phyloP scores from a whole-genome alignment of 768 basidiomycete genomes.

The Boletus rex-veris region DNA sequence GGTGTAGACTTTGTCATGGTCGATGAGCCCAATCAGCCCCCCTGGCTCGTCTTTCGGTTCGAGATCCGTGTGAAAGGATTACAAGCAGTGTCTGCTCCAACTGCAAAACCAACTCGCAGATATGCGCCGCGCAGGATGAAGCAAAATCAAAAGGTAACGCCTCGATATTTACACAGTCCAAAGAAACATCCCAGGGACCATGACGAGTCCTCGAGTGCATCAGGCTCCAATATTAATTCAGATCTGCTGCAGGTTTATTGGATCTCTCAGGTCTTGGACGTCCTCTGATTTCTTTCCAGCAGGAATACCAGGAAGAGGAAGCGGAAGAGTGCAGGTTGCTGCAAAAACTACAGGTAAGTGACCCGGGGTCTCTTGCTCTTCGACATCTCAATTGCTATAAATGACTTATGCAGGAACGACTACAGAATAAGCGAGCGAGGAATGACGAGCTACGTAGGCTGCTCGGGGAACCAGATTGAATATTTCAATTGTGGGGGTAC shows the following conservation, averaged over 20 bases:
- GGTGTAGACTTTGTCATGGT: slow-evolving; percentile 8
- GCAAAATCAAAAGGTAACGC: not conserved
- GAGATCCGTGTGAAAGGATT: slow-evolving; percentile 1
- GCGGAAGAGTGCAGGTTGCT: slow-evolving; percentile 15
- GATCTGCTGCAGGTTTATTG: slow-evolving; percentile 1
- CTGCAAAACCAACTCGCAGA: not conserved
- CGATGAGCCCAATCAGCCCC: slow-evolving; percentile 8
- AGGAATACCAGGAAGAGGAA: slow-evolving; percentile 9
- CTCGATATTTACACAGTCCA: no score
- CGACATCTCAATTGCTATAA: not conserved
- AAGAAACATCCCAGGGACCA: not conserved
- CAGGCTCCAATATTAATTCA: no score
- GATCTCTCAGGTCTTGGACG: no score
- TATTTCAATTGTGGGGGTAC: not conserved
- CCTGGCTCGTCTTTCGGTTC: slow-evolving; percentile 15
- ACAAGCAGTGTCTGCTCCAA: not conserved
- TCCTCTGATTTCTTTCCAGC: not conserved
- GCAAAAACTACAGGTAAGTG: slow-evolving; percentile 9
- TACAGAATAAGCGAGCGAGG: slow-evolving; percentile 3
- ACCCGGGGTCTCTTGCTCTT: not conserved
- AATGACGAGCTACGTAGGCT: slow-evolving; percentile 12
- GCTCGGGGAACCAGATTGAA: slow-evolving; percentile 7
- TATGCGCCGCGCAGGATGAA: not conserved
- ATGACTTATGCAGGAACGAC: not conserved
- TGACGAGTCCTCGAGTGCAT: not conserved